Evolutionary conservation across 768 basidiomycete genomes (phyloP), one percentile per base, ranked within the genome.

Genomic region (Imleria badia): DNA sequence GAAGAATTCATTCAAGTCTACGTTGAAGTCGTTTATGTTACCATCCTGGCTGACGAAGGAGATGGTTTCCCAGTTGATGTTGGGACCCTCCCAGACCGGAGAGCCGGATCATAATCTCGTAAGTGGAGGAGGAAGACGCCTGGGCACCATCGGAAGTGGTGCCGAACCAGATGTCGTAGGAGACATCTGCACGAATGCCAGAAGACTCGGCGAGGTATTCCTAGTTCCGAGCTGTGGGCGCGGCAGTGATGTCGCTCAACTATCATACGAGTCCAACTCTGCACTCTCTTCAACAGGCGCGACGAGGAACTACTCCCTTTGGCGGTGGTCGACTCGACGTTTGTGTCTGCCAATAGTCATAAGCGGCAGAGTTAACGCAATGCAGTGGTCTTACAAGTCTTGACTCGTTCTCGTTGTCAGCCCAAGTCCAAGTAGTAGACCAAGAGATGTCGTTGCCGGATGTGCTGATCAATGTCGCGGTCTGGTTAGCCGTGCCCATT

Each of bases 21-120:
- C 79, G 51, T 66, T 73, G 72, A 84, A 85, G 62, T 75, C 65
- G 36, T 65, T 79, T 66, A 84, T 74, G 60, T 82, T 66, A 0
- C 78, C 81, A 3, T 68, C 51, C 2, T 72, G 65, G 58, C 73
- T 79, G 59, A 83, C 78, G 67, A 84, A 84, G 10, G 81, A 81
- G 56, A 80, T 66, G 13, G 82, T 81, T 65, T 82, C 63, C 81
- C 81, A 83, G 70, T 79, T 79, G 19, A 69, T 48, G 63, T 81
- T 81, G 4, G 80, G 76, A 20, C 82, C 81, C 44, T 65, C 70
- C 81, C 81, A 85, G 31, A 35, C 80, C 77, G 48, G 81, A 82
- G 26, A 83, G 75, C 82, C 82, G 83, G 54, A 83, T 81, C 81
- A 83, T 83, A 51, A 83, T 81, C 63, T 83, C 82, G 60, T 73